These are phyloP conservation scores for Fusarium napiforme DNA, from an alignment of 2,329 filamentous ascomycete genomes.

Conservation along the genomic window DNA sequence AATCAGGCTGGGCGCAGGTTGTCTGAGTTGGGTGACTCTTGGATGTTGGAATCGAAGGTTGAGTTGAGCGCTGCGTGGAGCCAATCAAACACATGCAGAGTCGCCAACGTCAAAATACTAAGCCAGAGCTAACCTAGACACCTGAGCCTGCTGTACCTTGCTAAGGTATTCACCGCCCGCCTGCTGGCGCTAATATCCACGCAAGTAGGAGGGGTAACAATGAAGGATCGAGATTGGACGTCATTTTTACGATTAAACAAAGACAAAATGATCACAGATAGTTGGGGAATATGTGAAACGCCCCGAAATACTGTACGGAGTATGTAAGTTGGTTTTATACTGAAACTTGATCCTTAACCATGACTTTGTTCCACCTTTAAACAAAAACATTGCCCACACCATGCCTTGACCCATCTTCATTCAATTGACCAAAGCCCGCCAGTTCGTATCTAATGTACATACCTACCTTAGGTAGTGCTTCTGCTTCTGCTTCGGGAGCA, in stretches of 20 bases:
- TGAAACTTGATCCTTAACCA: neutral
- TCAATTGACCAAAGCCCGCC: neutral
- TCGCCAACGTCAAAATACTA: constrained; percentile 36
- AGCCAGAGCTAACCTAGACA: constrained; percentile 31
- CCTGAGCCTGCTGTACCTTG: constrained; percentile 1
- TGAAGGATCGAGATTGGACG: neutral
- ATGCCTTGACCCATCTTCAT: constrained; percentile 10
- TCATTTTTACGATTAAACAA: constrained; percentile 7
- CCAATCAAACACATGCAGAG: constrained; percentile 42
- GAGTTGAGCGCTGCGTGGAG: constrained; percentile 36
- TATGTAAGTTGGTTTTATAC: neutral
- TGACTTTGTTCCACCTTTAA: constrained; percentile 13
- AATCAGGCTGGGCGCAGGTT: constrained; percentile 34
- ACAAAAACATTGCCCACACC: neutral
- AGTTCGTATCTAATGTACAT: neutral
- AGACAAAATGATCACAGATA: neutral
- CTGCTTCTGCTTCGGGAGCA: constrained; percentile 16
- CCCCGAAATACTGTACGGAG: neutral
- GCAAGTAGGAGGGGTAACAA: constrained; percentile 40
- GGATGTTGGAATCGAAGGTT: constrained; percentile 35
- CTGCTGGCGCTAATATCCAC: constrained; percentile 19
- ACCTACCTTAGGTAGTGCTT: neutral
- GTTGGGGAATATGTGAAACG: neutral
- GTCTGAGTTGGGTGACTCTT: constrained; percentile 35
- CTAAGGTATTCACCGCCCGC: constrained; percentile 41